Evolutionary conservation across 495 filamentous ascomycete genomes (phyloP).

Genomic region (Penicillium cosmopolitanum): DNA sequence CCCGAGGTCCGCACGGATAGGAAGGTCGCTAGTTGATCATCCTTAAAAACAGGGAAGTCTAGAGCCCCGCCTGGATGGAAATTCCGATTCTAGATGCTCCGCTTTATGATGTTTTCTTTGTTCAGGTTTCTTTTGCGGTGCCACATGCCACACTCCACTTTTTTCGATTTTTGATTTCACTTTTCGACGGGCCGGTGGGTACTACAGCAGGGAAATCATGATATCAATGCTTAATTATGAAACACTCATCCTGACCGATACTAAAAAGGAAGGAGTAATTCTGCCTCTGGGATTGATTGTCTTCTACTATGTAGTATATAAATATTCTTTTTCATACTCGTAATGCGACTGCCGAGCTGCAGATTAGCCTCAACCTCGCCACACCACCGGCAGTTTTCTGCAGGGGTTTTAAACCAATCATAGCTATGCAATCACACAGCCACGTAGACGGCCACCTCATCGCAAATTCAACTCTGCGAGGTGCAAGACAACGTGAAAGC

Average conservation of each 20-base stretch:
- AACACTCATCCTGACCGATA: no score
- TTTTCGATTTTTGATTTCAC: no score
- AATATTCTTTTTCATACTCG: no score
- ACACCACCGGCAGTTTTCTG: background rate
- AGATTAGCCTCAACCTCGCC: background rate
- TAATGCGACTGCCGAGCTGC: background rate
- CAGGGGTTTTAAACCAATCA: background rate
- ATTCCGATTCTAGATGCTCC: background rate
- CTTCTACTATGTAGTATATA: no score
- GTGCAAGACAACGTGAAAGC: no score
- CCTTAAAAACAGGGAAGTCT: background rate
- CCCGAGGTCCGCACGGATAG: background rate
- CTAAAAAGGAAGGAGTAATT: no score
- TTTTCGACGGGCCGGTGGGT: no score
- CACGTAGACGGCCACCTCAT: background rate
- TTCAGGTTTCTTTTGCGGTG: background rate
- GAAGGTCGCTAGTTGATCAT: background rate
- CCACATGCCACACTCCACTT: background rate
- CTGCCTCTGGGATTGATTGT: no score
- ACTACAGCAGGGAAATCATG: no score
- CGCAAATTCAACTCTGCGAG: background rate
- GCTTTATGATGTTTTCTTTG: background rate
- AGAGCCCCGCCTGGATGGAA: background rate
- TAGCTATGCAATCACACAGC: background rate
- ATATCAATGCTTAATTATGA: no score